Evolutionary conservation across 495 filamentous ascomycete genomes (phyloP).

Genomic region (Melanomma pulvis-pyrius): DNA sequence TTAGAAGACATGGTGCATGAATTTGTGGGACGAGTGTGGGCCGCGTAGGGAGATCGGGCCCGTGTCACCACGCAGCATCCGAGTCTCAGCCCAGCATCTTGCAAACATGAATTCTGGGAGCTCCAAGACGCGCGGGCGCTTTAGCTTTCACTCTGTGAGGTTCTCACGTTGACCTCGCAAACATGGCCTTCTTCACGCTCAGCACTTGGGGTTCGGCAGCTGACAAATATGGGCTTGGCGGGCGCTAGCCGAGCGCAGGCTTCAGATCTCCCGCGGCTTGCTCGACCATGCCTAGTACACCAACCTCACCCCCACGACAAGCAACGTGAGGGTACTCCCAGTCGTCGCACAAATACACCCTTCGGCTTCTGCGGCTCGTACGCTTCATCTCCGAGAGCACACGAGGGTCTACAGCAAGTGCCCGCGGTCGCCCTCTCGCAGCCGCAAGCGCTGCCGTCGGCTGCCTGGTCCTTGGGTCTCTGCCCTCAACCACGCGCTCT

Average conservation of each 20-base stretch:
- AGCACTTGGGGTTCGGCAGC: background rate
- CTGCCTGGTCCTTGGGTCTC: slow-evolving; percentile 8
- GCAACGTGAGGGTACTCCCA: slow-evolving; percentile 13
- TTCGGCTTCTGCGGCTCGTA: slow-evolving; percentile 6
- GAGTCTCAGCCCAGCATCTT: slow-evolving; percentile 1
- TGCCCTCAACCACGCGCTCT: background rate
- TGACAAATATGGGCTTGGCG: background rate
- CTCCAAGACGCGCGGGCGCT: background rate
- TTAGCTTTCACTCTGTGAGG: background rate
- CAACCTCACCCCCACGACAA: slow-evolving; percentile 30
- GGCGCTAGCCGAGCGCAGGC: slow-evolving; percentile 12
- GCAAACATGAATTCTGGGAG: background rate
- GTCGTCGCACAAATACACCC: slow-evolving; percentile 23
- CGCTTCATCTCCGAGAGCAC: background rate
- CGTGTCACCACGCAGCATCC: background rate
- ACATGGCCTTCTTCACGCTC: background rate
- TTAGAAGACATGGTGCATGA: slow-evolving; percentile 1
- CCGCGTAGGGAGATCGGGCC: background rate
- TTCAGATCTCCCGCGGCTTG: slow-evolving; percentile 10
- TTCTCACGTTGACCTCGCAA: background rate
- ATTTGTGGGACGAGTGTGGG: background rate
- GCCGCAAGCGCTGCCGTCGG: slow-evolving; percentile 28
- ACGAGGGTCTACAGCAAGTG: background rate
- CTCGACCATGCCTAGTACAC: slow-evolving; percentile 18
- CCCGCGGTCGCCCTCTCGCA: slow-evolving; percentile 6